phyloP scores from a whole-genome alignment of 345 rosid genomes.

The Populus euphratica region DNA sequence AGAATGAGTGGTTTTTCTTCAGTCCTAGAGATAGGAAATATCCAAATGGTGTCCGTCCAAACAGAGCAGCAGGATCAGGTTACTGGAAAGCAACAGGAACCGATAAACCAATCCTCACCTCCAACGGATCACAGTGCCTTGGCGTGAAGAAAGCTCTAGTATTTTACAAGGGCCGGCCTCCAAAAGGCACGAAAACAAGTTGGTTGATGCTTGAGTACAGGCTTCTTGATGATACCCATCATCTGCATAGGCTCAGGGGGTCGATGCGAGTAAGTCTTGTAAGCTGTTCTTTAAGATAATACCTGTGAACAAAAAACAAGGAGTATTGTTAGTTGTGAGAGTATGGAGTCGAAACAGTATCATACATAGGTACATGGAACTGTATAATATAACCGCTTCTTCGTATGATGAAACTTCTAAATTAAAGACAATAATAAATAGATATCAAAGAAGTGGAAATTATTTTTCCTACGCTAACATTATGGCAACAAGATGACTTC shows the following conservation, averaged over 20 bases:
- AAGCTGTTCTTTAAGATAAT: background rate
- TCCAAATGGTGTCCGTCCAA: slow-evolving; percentile 41
- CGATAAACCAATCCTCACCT: slow-evolving; percentile 34
- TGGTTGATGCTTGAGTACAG: slow-evolving; percentile 48
- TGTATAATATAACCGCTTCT: background rate
- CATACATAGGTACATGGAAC: background rate
- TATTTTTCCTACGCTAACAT: background rate
- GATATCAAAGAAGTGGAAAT: background rate
- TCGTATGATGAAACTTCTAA: background rate
- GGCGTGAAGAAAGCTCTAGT: slow-evolving; percentile 45
- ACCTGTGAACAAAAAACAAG: background rate
- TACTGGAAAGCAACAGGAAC: slow-evolving; percentile 47
- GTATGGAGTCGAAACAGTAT: background rate
- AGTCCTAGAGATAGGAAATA: slow-evolving; percentile 42
- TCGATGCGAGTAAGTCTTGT: slow-evolving; percentile 40
- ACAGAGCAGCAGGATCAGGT: slow-evolving; percentile 41
- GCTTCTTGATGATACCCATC: slow-evolving; percentile 28
- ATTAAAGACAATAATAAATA: background rate
- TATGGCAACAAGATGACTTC: background rate
- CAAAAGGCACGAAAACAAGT: slow-evolving; percentile 39
- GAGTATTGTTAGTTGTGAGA: background rate
- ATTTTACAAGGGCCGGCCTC: slow-evolving; percentile 40
- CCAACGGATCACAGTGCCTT: slow-evolving; percentile 30
- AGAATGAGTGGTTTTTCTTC: slow-evolving; percentile 43
- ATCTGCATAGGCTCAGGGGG: slow-evolving; percentile 24